Evolutionary conservation across 441 rosid genomes (phyloP).

Genomic region (Eruca vesicaria): DNA sequence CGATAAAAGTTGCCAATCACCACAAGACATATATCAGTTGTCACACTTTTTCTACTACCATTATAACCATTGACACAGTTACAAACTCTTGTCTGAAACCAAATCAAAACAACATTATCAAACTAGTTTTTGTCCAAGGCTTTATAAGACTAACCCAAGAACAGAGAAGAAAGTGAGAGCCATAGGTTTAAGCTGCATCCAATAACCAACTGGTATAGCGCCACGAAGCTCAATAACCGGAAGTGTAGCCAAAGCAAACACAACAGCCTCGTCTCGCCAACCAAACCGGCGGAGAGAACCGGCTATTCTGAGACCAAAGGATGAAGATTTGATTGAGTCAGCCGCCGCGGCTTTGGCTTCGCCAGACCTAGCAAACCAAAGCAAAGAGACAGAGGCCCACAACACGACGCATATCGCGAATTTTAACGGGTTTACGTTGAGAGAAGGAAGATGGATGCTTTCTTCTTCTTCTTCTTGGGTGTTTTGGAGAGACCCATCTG

Average conservation of each 20-base stretch:
- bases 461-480: constrained; percentile 18
- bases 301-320: constrained; percentile 73
- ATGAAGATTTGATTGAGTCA: constrained; percentile 76
- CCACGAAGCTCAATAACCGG: constrained; percentile 84
- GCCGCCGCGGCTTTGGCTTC: constrained; percentile 69
- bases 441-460: constrained; percentile 29
- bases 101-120: not conserved
- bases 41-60: not conserved
- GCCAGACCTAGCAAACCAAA: constrained; percentile 74
- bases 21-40: not conserved
- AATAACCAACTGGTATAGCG: constrained; percentile 92
- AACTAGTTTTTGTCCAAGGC: not conserved
- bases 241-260: constrained; percentile 52
- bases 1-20: not conserved
- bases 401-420: constrained; percentile 56
- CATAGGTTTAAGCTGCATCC: constrained; percentile 81
- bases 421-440: constrained; percentile 45
- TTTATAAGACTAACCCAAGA: constrained; percentile 56
- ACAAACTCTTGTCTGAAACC: not conserved
- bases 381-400: constrained; percentile 73
- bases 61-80: not conserved
- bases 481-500: constrained; percentile 37
- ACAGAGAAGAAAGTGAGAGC: constrained; percentile 57
- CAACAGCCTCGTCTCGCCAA: constrained; percentile 84
- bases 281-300: constrained; percentile 60